A percentile compares a stretch with the other conserved stretches of the same genome.
Conservation (phyloP, 805 yeast genomes). For the Vanderwaltozyma verrucispora region DNA sequence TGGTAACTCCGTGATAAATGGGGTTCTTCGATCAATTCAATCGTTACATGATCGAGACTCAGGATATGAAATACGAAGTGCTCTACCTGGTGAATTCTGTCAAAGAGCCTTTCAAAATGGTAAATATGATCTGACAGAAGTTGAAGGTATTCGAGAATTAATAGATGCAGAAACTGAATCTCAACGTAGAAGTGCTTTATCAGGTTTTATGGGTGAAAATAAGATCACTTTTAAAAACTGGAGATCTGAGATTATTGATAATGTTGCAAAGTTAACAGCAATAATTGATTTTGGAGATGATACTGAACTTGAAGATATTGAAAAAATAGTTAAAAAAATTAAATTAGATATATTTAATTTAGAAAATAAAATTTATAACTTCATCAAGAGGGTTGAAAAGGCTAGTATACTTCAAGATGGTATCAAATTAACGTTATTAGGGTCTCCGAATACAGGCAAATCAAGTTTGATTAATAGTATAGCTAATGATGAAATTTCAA, state of each 20-base stretch:
- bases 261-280: constrained; percentile 72
- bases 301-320: constrained; percentile 44
- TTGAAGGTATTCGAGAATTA: constrained; percentile 81
- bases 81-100: constrained; percentile 91
- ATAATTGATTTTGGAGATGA: constrained; percentile 94
- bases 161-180: constrained; percentile 91
- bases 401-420: constrained; percentile 65
- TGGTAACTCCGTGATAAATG: constrained; percentile 71
- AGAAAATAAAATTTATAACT: constrained; percentile 34
- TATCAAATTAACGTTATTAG: constrained; percentile 60
- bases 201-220: constrained; percentile 62
- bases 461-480: constrained; percentile 74
- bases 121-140: constrained; percentile 73
- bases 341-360: constrained; percentile 33
- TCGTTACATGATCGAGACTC: constrained; percentile 36
- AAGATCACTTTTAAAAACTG: constrained; percentile 46
- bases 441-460: constrained; percentile 96
- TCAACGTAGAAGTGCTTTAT: constrained; percentile 67
- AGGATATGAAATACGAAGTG: constrained; percentile 50
- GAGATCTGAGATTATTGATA: constrained; percentile 55
- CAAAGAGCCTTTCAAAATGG: constrained; percentile 78
- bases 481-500: constrained; percentile 73
- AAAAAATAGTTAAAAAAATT: constrained; percentile 28
- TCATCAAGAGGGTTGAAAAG: constrained; percentile 37
- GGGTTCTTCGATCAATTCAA: constrained; percentile 56